A percentile compares a stretch with the other conserved stretches of the same genome.
phyloP scores from a whole-genome alignment of 352 stramenopile species.

The Phytophthora constricta region DNA sequence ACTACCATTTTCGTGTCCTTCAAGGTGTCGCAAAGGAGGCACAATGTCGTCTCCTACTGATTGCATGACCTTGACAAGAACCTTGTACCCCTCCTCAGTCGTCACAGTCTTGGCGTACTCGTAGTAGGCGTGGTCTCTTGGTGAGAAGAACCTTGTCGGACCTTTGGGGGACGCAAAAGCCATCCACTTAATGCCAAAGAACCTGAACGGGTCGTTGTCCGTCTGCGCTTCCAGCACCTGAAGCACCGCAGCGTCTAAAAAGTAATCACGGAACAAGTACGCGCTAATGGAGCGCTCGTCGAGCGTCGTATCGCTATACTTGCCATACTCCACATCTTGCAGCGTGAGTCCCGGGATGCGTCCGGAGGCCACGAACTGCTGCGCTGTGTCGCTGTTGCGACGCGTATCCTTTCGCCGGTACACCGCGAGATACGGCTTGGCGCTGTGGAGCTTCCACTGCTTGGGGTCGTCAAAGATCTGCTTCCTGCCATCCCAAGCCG shows the following conservation, averaged over 20 bases:
- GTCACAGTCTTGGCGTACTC: conserved; percentile 65
- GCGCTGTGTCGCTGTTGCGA: conserved; percentile 21
- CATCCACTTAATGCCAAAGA: conserved; percentile 84
- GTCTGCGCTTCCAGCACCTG: conserved; percentile 64
- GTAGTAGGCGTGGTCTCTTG: conserved; percentile 67
- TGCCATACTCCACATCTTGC: conserved; percentile 71
- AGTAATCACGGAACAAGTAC: conserved; percentile 66
- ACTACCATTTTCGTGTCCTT: conserved; percentile 35
- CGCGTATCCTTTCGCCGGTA: conserved; percentile 50
- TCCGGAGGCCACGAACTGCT: conserved; percentile 62
- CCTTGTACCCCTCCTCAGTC: conserved; percentile 46
- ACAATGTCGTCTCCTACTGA: conserved; percentile 62
- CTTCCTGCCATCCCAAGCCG: conserved; percentile 63
- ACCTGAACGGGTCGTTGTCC: conserved; percentile 67
- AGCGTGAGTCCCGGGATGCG: conserved; percentile 64
- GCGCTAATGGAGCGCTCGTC: conserved; percentile 68
- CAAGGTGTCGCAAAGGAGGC: conserved; percentile 35
- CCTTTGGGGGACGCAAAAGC: conserved; percentile 51
- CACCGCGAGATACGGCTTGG: conserved; percentile 57
- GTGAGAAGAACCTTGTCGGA: conserved; percentile 54
- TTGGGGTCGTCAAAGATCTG: conserved; percentile 69
- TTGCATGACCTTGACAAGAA: conserved; percentile 71
- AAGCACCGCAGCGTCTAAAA: conserved; percentile 76
- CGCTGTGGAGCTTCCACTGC: conserved; percentile 69
- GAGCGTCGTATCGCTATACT: conserved; percentile 73